phyloP scores from a whole-genome alignment of 2,329 filamentous ascomycete genomes.

The Trichoderma koningiopsis region DNA sequence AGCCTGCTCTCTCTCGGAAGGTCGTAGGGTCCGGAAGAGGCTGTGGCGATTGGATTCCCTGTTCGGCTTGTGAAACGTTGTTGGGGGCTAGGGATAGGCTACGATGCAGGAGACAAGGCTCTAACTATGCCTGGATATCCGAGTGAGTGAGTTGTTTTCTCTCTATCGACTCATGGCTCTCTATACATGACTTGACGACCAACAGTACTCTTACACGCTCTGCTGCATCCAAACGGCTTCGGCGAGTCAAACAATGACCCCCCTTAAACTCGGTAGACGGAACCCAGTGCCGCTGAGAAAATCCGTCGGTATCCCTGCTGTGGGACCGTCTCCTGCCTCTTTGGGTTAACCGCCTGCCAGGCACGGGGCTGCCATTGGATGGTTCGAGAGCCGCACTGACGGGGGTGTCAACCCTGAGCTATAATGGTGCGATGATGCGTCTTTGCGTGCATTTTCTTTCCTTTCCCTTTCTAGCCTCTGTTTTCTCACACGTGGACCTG shows the following conservation, averaged over 20 bases:
- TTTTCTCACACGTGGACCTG: neutral
- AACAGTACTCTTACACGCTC: neutral
- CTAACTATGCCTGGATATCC: neutral
- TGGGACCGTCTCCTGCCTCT: conserved; percentile 10
- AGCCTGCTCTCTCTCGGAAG: neutral
- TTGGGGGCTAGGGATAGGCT: neutral
- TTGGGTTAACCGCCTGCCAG: conserved; percentile 14
- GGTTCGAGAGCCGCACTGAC: neutral
- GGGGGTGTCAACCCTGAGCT: conserved; percentile 4
- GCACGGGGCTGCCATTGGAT: conserved; percentile 15
- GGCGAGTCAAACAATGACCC: neutral
- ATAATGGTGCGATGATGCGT: conserved; percentile 8
- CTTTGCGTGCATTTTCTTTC: neutral
- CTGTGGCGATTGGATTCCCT: neutral
- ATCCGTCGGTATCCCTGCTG: neutral
- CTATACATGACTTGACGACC: neutral
- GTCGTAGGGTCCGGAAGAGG: neutral
- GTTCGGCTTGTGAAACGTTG: neutral
- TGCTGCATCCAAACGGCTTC: neutral
- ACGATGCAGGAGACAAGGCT: neutral
- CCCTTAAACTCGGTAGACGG: conserved; percentile 10
- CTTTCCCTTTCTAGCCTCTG: no score
- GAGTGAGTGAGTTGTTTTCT: neutral
- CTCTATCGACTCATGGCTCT: neutral
- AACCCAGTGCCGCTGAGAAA: neutral